Conservation (phyloP, 2,329 filamentous ascomycete species). For the Aspergillus bombycis region DNA sequence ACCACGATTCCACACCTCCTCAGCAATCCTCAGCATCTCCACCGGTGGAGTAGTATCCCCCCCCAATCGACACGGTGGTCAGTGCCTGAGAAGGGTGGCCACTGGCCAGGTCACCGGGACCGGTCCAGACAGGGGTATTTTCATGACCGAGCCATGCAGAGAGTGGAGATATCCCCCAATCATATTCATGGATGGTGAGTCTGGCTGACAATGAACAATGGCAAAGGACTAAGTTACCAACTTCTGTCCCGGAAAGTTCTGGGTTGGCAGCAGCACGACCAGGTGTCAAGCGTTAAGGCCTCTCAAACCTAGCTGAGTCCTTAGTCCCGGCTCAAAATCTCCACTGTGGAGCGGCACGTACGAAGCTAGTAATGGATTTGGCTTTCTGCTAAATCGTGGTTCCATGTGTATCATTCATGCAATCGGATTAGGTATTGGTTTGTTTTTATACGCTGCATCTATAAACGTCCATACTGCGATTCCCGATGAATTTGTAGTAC, state of each 20-base stretch:
- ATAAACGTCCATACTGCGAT: neutral
- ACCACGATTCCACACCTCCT: neutral
- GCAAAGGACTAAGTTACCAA: neutral
- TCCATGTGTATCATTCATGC: neutral
- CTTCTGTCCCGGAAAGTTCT: neutral
- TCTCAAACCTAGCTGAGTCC: neutral
- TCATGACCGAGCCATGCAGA: neutral
- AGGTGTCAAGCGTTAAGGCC: neutral
- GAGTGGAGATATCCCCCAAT: neutral
- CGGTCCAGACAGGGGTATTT: slow-evolving; percentile 1
- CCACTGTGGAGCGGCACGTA: neutral
- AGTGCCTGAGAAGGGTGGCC: slow-evolving; percentile 14
- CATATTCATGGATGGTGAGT: neutral
- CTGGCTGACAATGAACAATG: neutral
- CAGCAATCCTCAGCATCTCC: slow-evolving; percentile 12
- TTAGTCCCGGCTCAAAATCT: neutral
- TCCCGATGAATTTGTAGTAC: no score
- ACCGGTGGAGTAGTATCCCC: slow-evolving; percentile 11
- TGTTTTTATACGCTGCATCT: neutral
- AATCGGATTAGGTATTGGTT: neutral
- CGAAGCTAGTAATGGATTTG: neutral
- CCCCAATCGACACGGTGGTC: slow-evolving; percentile 18
- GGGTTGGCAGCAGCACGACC: neutral
- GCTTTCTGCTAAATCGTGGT: neutral
- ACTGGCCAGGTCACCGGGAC: slow-evolving; percentile 6